These are phyloP conservation scores for Glycine soja DNA, from an alignment of 306 rosid species.

Conservation along the genomic window DNA sequence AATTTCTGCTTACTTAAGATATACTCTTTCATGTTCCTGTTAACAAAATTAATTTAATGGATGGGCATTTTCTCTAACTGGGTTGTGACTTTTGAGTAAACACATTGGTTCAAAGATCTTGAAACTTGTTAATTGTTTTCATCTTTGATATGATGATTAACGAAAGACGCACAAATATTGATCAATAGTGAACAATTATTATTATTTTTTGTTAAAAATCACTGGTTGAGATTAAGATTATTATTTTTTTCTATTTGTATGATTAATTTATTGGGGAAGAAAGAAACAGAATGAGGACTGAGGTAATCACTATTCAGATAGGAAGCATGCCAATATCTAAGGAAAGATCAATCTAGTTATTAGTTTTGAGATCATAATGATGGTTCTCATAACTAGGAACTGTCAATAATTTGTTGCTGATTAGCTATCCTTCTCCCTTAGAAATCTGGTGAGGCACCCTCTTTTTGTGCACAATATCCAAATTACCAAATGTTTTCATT, in stretches of 20 bases:
- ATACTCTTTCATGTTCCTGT: background rate
- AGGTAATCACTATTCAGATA: background rate
- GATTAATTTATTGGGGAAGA: background rate
- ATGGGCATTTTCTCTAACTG: background rate
- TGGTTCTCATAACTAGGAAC: background rate
- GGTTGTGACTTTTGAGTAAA: background rate
- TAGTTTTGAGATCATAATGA: constrained; percentile 33
- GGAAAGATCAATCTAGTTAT: background rate
- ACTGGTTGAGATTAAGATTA: background rate
- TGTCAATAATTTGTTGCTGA: background rate
- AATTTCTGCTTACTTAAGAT: constrained; percentile 5
- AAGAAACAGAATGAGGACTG: background rate
- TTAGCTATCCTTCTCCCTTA: too few species aligned
- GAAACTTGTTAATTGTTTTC: background rate
- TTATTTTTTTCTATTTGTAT: background rate
- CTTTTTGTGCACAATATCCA: too few species aligned
- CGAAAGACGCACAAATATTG: background rate
- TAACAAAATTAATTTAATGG: constrained; percentile 1
- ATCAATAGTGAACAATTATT: too few species aligned
- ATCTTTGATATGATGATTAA: background rate
- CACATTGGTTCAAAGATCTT: background rate
- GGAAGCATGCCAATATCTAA: background rate
- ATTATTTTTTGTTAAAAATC: background rate
- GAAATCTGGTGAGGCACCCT: too few species aligned
- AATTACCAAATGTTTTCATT: too few species aligned